phyloP scores from a whole-genome alignment of 805 yeast species.

The Lachancea waltii region DNA sequence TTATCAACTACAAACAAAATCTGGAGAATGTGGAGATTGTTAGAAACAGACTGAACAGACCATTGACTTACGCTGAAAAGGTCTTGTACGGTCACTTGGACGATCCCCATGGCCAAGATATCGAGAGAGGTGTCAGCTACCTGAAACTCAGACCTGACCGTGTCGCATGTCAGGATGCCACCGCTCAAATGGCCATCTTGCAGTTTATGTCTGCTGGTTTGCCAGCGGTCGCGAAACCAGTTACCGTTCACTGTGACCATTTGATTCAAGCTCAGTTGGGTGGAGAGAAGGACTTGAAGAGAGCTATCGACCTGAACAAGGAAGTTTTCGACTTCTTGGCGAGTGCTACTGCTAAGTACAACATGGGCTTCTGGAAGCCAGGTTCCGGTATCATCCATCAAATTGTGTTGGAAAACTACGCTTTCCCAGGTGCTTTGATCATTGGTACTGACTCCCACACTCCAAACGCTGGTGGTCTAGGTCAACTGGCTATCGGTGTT shows the following conservation, averaged over 20 bases:
- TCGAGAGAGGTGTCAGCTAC: conserved; percentile 83
- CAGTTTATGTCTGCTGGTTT: conserved; percentile 96
- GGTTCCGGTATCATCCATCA: conserved; percentile 98
- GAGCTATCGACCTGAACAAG: conserved; percentile 83
- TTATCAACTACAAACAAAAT: conserved; percentile 87
- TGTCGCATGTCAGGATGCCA: conserved; percentile 98
- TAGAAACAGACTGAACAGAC: conserved; percentile 73
- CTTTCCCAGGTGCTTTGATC: conserved; percentile 95
- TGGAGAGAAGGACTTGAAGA: conserved; percentile 74
- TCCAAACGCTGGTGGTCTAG: conserved; percentile 97
- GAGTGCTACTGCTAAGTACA: conserved; percentile 87
- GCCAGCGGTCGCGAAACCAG: conserved; percentile 87
- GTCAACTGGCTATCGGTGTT: conserved; percentile 96
- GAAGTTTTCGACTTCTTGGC: conserved; percentile 92
- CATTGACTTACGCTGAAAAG: conserved; percentile 93
- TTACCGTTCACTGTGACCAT: conserved; percentile 96
- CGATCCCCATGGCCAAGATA: conserved; percentile 81
- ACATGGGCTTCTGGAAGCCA: conserved; percentile 98
- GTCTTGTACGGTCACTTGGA: conserved; percentile 91
- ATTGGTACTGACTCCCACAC: conserved; percentile 97
- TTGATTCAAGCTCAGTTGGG: conserved; percentile 94
- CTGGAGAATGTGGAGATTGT: conserved; percentile 83
- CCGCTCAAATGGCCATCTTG: conserved; percentile 96
- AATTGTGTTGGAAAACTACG: conserved; percentile 91
- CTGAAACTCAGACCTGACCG: conserved; percentile 94